Percentiles rank a stretch among this genome's conserved stretches.
These are phyloP conservation scores for Purshia tridentata DNA, from an alignment of 306 rosid genomes.

Conservation along the genomic window DNA sequence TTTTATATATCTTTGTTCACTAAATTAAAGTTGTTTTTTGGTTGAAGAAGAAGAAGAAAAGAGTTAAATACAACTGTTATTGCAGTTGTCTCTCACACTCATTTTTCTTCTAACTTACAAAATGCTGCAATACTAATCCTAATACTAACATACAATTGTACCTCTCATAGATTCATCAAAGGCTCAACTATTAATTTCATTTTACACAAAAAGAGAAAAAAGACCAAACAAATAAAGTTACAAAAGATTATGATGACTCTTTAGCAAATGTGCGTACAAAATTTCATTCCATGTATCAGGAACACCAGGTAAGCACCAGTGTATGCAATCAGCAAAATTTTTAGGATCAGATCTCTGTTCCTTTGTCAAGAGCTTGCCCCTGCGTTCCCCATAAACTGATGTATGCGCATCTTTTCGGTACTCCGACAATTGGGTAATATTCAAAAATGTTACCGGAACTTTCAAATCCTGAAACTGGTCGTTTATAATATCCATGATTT, in stretches of 20 bases:
- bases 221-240: slow-evolving; percentile 22
- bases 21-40: neutral
- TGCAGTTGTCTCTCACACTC: slow-evolving; percentile 6
- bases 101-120: neutral
- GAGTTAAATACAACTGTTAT: neutral
- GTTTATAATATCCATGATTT: slow-evolving; percentile 62
- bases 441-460: slow-evolving; percentile 58
- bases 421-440: slow-evolving; percentile 81
- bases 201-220: too few relatives aligned
- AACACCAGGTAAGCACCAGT: slow-evolving; percentile 95
- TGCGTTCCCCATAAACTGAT: slow-evolving; percentile 70
- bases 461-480: slow-evolving; percentile 43
- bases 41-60: neutral
- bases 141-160: neutral
- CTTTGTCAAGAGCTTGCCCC: slow-evolving; percentile 74
- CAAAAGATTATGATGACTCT: slow-evolving; percentile 44
- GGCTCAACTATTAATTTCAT: neutral
- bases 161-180: neutral
- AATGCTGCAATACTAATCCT: slow-evolving; percentile 1
- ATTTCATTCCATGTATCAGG: slow-evolving; percentile 92
- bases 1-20: neutral
- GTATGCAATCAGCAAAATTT: slow-evolving; percentile 77
- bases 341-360: slow-evolving; percentile 79
- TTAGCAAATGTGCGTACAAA: slow-evolving; percentile 69
- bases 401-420: slow-evolving; percentile 88